Base-by-base conservation (phyloP, 345 rosid genomes). In the Trapa incisa region DNA sequence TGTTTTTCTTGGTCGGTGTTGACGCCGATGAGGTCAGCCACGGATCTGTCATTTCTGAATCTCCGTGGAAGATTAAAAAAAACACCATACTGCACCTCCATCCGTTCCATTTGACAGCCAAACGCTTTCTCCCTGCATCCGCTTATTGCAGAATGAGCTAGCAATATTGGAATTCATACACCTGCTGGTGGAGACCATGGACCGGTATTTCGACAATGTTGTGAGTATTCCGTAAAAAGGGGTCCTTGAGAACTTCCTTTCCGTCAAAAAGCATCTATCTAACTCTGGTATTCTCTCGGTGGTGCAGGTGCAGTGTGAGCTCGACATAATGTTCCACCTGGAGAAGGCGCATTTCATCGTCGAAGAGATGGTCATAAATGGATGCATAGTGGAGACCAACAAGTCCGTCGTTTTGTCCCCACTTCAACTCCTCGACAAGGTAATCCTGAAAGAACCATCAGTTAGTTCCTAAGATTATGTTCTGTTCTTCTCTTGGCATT, bases 261-360 rank as follows among this genome's bases (percentile, higher is more conserved):
- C 29, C 29, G 29, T 22, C 64, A 41, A 41, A 41, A 41, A 8
- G 43, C 6, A 50, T 47, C 68, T 32, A 48, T 1, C 45, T 45
- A 37, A 61, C 6, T 61, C 65, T 14, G n/a, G 41, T 13, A 52
- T 38, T 54, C 38, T 37, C 36, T 37, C 29, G 29, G 29, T 22
- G 29, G 29, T 61, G n/a, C 13, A 16, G 48, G 38, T 63, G 70
- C 83, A 94, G 96, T 91, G 97, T 70, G 96, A 89, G 81, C 87
- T 94, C 14, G 99, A 94, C 76, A 94, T 91, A 78, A 91, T 94
- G 99, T 89, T 94, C 74, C 99, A 94, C 82, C 73, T 89, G 75
- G 97, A 94, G 84, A 94, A 91, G 74, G 97, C 99, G 37, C 97
- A 91, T 80, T 94, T 94, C 84, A 91, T 89, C 96, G 74, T 89